A percentile compares a stretch with the other conserved stretches of the same genome.
Evolutionary conservation across 169 alveolate genomes (phyloP).

Genomic region (Cryptosporidium xiaoi): DNA sequence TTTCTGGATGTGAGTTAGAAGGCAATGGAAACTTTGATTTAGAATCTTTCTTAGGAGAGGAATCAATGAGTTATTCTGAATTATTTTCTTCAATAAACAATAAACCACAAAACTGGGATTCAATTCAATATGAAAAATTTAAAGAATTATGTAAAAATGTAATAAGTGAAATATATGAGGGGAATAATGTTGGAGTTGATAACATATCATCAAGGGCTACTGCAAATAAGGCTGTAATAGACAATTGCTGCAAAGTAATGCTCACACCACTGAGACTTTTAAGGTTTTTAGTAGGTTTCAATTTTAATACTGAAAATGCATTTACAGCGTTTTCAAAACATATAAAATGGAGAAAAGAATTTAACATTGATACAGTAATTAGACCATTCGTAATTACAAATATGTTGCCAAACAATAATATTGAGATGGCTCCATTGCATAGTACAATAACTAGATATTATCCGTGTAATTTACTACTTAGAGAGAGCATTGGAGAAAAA

Average conservation of each 20-base stretch:
- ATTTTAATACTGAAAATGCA: constrained; percentile 37
- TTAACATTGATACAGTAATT: constrained; percentile 53
- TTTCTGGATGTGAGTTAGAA: not conserved
- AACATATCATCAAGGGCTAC: not conserved
- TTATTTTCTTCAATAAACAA: constrained; percentile 18
- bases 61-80: constrained; percentile 1
- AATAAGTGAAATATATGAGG: constrained; percentile 15
- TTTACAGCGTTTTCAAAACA: constrained; percentile 36
- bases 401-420: constrained; percentile 72
- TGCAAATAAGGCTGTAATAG: constrained; percentile 12
- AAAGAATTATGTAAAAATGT: constrained; percentile 9
- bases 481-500: constrained; percentile 47
- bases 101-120: constrained; percentile 43
- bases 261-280: constrained; percentile 54
- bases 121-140: constrained; percentile 44
- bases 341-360: constrained; percentile 70
- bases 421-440: constrained; percentile 72
- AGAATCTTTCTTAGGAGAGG: not conserved
- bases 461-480: constrained; percentile 54
- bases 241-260: constrained; percentile 48
- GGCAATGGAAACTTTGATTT: not conserved
- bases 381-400: constrained; percentile 71
- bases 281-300: constrained; percentile 48
- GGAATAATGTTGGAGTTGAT: not conserved
- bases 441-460: constrained; percentile 56